These are phyloP conservation scores for Glycine tomentella DNA, from an alignment of 306 rosid genomes.

Conservation along the genomic window DNA sequence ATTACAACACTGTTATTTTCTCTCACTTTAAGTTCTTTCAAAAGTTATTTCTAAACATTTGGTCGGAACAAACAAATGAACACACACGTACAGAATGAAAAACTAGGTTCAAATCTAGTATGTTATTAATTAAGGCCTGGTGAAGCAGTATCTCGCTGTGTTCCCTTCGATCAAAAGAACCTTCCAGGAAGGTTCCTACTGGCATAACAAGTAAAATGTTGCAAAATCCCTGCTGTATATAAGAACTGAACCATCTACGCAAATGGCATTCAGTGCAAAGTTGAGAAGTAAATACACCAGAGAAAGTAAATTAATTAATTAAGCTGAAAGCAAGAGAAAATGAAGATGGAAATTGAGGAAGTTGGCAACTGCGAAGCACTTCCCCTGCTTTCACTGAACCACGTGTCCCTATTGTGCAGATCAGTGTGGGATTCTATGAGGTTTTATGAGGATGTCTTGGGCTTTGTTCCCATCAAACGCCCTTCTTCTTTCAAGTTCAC, in stretches of 20 bases:
- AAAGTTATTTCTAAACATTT: not conserved
- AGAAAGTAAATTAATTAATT: slow-evolving; percentile 9
- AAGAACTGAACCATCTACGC: slow-evolving; percentile 37
- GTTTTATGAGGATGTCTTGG: slow-evolving; percentile 77
- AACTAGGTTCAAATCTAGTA: too few relatives aligned
- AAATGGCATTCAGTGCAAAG: slow-evolving; percentile 39
- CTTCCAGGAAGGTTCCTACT: slow-evolving; percentile 69
- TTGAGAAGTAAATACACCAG: slow-evolving; percentile 6
- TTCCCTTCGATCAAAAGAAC: slow-evolving; percentile 50
- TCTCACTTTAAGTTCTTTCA: not conserved
- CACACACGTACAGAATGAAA: not conserved
- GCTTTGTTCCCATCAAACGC: slow-evolving; percentile 81
- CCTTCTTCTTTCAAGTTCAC: slow-evolving; percentile 87
- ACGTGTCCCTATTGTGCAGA: slow-evolving; percentile 74
- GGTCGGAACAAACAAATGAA: too few relatives aligned
- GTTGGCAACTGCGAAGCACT: slow-evolving; percentile 62
- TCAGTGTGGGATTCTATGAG: slow-evolving; percentile 74
- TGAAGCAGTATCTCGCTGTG: not conserved
- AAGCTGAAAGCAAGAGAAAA: not conserved
- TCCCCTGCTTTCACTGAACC: slow-evolving; percentile 78
- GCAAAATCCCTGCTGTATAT: slow-evolving; percentile 46
- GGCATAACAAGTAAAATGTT: slow-evolving; percentile 27
- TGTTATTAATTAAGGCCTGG: too few relatives aligned
- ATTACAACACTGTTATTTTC: not conserved
- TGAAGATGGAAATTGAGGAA: slow-evolving; percentile 75